Percentiles rank a stretch among this genome's conserved stretches.
Evolutionary conservation across 2,329 filamentous ascomycete species (phyloP).

Genomic region (Calonectria montana): DNA sequence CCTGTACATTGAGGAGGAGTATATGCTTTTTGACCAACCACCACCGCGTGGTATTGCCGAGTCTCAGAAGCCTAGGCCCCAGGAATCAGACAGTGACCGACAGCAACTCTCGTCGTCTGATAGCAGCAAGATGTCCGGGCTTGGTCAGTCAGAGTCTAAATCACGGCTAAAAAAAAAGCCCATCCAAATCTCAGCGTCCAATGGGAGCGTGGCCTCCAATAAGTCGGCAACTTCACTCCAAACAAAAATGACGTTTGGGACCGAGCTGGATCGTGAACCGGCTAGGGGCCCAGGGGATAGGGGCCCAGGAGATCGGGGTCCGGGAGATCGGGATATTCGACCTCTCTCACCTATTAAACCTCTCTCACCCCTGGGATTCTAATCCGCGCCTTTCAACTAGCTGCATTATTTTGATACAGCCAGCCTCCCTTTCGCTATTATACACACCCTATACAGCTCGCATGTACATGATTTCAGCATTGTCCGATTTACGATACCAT

Average conservation of each 20-base stretch:
- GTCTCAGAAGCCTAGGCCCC: constrained; percentile 43
- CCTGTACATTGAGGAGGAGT: constrained; percentile 78
- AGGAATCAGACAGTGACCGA: constrained; percentile 37
- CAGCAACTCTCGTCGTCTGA: constrained; percentile 68
- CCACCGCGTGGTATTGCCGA: constrained; percentile 62
- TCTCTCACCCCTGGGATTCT: constrained; percentile 71
- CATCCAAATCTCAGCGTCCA: constrained; percentile 53
- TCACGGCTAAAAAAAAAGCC: constrained; percentile 57
- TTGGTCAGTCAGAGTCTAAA: constrained; percentile 37
- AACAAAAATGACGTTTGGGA: constrained; percentile 59
- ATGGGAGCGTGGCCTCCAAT: constrained; percentile 57
- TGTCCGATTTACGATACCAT: constrained; percentile 48
- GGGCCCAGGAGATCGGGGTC: no score
- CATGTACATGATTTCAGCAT: constrained; percentile 31
- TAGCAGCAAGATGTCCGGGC: constrained; percentile 65
- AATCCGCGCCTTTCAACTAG: constrained; percentile 32
- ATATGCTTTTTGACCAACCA: constrained; percentile 68
- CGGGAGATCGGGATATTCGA: constrained; percentile 62
- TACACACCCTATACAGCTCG: constrained; percentile 24
- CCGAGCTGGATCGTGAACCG: constrained; percentile 47
- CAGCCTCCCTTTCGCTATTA: constrained; percentile 19
- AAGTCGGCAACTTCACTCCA: constrained; percentile 53
- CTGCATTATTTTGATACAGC: neutral
- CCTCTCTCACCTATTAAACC: constrained; percentile 75
- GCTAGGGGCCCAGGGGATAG: constrained; percentile 51